Evolutionary conservation across 768 basidiomycete genomes (phyloP).

Genomic region (Crucibulum laeve): DNA sequence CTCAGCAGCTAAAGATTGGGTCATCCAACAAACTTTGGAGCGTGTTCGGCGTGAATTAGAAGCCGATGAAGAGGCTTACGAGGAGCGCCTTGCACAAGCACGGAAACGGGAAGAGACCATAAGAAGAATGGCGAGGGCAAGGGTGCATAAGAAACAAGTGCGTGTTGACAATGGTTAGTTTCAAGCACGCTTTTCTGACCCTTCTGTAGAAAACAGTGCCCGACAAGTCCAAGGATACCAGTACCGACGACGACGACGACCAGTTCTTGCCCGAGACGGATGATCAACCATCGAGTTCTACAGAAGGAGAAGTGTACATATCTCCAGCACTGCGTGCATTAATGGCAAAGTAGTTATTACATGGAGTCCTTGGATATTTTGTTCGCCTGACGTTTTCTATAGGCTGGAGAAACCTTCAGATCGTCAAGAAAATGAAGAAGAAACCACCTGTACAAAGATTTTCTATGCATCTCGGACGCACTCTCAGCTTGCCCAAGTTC

Average conservation of each 20-base stretch:
- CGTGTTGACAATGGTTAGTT: conserved; percentile 11
- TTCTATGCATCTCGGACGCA: conserved; percentile 96
- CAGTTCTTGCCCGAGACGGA: conserved; percentile 70
- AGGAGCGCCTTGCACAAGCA: conserved; percentile 53
- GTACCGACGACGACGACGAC: conserved; percentile 51
- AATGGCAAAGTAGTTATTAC: conserved; percentile 59
- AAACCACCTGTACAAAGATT: conserved; percentile 73
- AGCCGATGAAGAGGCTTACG: conserved; percentile 59
- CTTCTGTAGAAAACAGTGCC: not conserved
- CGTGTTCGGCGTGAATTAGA: conserved; percentile 65
- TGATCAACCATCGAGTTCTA: conserved; percentile 25
- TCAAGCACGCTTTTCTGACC: not conserved
- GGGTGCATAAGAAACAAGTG: conserved; percentile 61
- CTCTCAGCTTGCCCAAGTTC: conserved; percentile 88
- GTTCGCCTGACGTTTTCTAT: not conserved
- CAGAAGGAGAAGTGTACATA: conserved; percentile 50
- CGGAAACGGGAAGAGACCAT: conserved; percentile 58
- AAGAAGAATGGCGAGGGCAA: conserved; percentile 47
- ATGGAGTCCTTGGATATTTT: not conserved
- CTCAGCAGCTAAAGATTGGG: conserved; percentile 64
- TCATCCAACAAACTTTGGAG: conserved; percentile 65
- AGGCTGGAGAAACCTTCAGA: not conserved
- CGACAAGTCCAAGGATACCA: conserved; percentile 1
- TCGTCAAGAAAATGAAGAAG: conserved; percentile 27
- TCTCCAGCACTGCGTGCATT: conserved; percentile 76